Evolutionary conservation across 306 rosid genomes (phyloP), one percentile per base, ranked within the genome.

Genomic region (Sicyos baderoa): DNA sequence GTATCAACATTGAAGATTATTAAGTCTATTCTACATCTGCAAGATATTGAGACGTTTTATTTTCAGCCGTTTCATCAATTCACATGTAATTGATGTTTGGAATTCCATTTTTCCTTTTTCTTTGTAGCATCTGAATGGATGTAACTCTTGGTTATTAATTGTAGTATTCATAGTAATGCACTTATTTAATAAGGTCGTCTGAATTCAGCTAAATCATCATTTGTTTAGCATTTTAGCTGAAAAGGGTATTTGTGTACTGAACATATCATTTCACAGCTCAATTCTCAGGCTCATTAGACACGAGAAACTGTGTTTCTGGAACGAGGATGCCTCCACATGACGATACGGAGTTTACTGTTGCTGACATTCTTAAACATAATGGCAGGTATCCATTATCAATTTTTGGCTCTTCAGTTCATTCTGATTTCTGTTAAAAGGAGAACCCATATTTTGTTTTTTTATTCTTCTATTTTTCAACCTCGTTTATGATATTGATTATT

Each of bases 311-410:
- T 12, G 11, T 16, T 45, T 61, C 57, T 62, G 58, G 32, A 60
- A 72, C 32, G 55, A 67, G 61, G 50, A 50, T 17, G 0, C 4
- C 35, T 21, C 49, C 45, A 49, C 53, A 19, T 42, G 71, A 51
- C 16, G 27, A 18, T 50, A 1, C 65, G 47, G 77, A 80, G 51
- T 70, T 76, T 29, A 72, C 76, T 57, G 75, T 75, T 56, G 62
- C 81, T n/a, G 72, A 75, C 70, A 40, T 76, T 74, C 74, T 60
- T 54, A 11, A 72, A 21, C 42, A 21, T 42, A 61, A 63, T 49
- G 73, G 71, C 56, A 80, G 82, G 82, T 83, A 77, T 57, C 48
- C 11, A 29, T 51, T 47, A 27, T 74, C 54, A 11, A 35, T 35
- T 8, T 35, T 69, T 32, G 35, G 23, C 3, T 60, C 23, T 35